These are phyloP conservation scores for Beauveria sp. DNA, from an alignment of 2,329 filamentous ascomycete genomes.

Conservation along the genomic window DNA sequence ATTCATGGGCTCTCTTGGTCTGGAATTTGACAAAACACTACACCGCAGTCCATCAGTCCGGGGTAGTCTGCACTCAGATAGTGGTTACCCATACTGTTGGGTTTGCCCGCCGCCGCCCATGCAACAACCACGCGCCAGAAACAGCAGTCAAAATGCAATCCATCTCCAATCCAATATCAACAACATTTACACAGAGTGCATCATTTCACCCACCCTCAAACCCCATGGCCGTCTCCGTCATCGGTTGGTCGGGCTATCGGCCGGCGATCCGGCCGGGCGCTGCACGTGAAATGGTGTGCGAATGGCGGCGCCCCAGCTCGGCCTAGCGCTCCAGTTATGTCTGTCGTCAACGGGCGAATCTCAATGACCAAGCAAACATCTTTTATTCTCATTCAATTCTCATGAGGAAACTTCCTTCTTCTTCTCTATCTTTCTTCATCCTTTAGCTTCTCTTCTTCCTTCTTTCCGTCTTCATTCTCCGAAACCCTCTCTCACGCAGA, in stretches of 20 bases:
- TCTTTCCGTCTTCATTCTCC: neutral
- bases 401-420: neutral
- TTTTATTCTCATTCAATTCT: neutral
- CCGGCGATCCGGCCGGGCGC: slow-evolving; percentile 5
- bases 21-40: no score
- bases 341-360: neutral
- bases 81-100: no score
- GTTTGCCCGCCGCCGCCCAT: no score
- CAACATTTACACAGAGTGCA: neutral
- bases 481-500: no score
- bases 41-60: no score
- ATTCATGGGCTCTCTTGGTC: no score
- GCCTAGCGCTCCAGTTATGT: neutral
- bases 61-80: no score
- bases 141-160: neutral
- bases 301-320: slow-evolving; percentile 13
- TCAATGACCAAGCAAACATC: neutral
- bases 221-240: neutral
- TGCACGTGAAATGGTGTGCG: slow-evolving; percentile 22
- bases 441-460: accelerated
- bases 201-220: neutral
- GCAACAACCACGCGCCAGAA: neutral
- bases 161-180: no score
- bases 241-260: slow-evolving; percentile 10
- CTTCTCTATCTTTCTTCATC: no score